Conservation (phyloP, 2,329 filamentous ascomycete genomes). For the Pestalotiopsis sp. region DNA sequence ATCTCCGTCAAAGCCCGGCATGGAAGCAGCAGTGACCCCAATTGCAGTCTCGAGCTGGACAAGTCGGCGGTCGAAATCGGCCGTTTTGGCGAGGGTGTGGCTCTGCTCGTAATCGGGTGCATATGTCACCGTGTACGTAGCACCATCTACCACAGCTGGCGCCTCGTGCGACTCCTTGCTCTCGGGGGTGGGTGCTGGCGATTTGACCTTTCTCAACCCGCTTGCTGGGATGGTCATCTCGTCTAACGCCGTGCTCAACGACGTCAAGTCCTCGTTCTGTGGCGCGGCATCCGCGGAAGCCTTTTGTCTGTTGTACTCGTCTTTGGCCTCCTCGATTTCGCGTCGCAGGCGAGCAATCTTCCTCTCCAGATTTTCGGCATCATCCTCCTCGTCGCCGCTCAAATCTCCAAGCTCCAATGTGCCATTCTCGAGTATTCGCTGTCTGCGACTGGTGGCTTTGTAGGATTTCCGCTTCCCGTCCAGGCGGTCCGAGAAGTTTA, state of each 20-base stretch:
- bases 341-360: conserved; percentile 81
- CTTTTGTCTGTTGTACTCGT: conserved; percentile 59
- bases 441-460: conserved; percentile 70
- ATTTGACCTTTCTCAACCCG: background rate
- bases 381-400: conserved; percentile 59
- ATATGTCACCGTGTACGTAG: conserved; percentile 68
- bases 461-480: conserved; percentile 83
- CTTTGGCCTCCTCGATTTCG: conserved; percentile 56
- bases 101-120: conserved; percentile 66
- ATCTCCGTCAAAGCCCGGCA: conserved; percentile 63
- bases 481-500: conserved; percentile 90
- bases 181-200: background rate
- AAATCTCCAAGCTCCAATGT: conserved; percentile 72
- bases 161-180: conserved; percentile 1
- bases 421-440: conserved; percentile 64
- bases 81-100: conserved; percentile 76
- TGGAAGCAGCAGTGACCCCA: conserved; percentile 72
- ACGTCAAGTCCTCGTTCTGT: conserved; percentile 60
- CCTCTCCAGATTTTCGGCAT: conserved; percentile 74
- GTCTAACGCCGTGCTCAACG: conserved; percentile 73
- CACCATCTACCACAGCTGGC: conserved; percentile 29
- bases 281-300: conserved; percentile 44
- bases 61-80: conserved; percentile 85
- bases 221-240: conserved; percentile 51
- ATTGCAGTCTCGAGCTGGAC: conserved; percentile 78